Evolutionary conservation across 768 basidiomycete species (phyloP).

Genomic region (Rubroboletus pulcherrimus): DNA sequence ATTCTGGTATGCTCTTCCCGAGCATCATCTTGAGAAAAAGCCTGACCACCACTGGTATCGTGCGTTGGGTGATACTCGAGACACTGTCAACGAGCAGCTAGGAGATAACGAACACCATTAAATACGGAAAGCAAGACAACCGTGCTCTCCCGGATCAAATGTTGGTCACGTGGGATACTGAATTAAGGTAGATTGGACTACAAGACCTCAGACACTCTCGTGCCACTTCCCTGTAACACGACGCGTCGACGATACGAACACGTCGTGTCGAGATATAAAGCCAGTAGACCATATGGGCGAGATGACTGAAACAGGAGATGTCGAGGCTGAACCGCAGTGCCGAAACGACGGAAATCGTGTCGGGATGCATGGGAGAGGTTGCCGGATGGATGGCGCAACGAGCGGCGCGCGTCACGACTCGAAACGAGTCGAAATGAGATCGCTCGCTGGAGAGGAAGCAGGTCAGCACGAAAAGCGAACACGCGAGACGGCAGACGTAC

Average conservation of each 20-base stretch:
- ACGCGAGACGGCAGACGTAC: not conserved
- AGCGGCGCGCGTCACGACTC: not conserved
- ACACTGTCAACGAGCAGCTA: not conserved
- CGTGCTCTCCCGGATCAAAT: not conserved
- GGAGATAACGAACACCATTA: not conserved
- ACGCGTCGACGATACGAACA: too few relatives aligned
- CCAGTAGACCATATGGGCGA: not conserved
- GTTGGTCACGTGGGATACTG: not conserved
- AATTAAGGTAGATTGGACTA: too few relatives aligned
- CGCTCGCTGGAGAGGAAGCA: not conserved
- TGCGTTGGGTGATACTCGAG: not conserved
- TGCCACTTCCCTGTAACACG: too few relatives aligned
- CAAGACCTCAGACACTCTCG: too few relatives aligned
- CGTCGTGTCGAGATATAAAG: too few relatives aligned
- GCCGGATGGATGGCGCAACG: not conserved
- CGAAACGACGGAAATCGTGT: not conserved
- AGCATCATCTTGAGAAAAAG: conserved; percentile 36
- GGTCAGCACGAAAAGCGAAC: not conserved
- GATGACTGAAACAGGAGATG: rapidly evolving
- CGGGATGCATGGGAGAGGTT: too few relatives aligned
- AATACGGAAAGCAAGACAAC: not conserved
- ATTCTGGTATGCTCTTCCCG: conserved; percentile 47
- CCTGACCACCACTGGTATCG: not conserved
- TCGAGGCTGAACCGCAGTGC: not conserved
- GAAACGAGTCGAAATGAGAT: not conserved